A percentile compares a stretch with the other conserved stretches of the same genome.
Conservation (phyloP, 768 basidiomycete species). For the Ephemerocybe angulata region DNA sequence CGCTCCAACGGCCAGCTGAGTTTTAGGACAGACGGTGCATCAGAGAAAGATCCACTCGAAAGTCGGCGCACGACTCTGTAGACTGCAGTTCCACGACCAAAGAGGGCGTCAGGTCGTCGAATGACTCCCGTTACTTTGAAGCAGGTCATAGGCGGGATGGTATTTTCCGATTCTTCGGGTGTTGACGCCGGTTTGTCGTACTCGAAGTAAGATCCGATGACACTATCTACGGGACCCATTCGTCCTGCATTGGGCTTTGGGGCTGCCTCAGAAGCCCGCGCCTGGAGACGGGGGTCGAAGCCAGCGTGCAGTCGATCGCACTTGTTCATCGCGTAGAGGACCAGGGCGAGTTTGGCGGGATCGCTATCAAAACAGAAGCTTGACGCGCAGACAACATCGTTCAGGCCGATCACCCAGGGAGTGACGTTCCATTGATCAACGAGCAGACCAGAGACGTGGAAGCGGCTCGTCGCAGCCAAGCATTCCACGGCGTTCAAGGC, state of each 20-base stretch:
- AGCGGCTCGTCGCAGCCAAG: too few relatives aligned
- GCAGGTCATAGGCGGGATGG: neutral
- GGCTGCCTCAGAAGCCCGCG: neutral
- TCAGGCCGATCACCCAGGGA: too few relatives aligned
- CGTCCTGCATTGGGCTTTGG: slow-evolving; percentile 9
- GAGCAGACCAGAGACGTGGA: too few relatives aligned
- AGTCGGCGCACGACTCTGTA: neutral
- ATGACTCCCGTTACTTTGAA: neutral
- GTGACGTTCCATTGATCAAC: too few relatives aligned
- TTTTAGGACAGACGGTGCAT: neutral
- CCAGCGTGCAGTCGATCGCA: slow-evolving; percentile 12
- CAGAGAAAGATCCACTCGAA: neutral
- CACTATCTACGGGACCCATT: neutral
- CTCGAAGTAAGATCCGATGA: slow-evolving; percentile 12
- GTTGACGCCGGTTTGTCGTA: too few relatives aligned
- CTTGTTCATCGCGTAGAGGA: slow-evolving; percentile 16
- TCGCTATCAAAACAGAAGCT: slow-evolving; percentile 8
- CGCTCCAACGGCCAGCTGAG: neutral
- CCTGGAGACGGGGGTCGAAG: slow-evolving; percentile 15
- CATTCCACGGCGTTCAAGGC: too few relatives aligned
- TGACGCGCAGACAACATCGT: too few relatives aligned
- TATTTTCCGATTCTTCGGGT: too few relatives aligned
- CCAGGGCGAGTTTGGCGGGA: slow-evolving; percentile 18
- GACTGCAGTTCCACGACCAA: neutral
- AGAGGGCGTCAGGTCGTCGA: neutral